phyloP scores from a whole-genome alignment of 495 filamentous ascomycete species.

The Podospora anserina region DNA sequence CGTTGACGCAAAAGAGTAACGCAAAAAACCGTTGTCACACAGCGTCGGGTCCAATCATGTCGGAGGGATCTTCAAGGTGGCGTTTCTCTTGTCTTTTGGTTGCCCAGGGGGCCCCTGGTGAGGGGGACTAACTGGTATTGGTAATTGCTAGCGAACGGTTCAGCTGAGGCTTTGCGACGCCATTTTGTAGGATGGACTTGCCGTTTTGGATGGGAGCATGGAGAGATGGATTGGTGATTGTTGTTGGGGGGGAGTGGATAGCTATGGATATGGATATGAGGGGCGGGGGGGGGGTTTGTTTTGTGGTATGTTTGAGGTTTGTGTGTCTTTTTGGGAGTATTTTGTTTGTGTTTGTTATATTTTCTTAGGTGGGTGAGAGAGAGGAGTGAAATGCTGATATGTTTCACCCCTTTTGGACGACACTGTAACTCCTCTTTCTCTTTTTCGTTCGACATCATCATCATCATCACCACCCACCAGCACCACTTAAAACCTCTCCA shows the following conservation, averaged over 20 bases:
- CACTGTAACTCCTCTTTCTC: conserved; percentile 15
- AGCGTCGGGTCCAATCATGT: conserved; percentile 34
- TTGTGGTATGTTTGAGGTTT: no score
- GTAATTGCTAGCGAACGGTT: conserved; percentile 34
- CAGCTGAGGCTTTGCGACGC: conserved; percentile 34
- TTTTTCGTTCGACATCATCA: no score
- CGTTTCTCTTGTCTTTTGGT: conserved; percentile 18
- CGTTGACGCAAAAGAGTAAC: conserved; percentile 33
- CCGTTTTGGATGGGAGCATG: not conserved
- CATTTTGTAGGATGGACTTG: not conserved
- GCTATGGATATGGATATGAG: no score
- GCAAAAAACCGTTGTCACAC: conserved; percentile 39
- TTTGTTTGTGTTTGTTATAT: not conserved
- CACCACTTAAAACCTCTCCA: not conserved
- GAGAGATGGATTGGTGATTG: not conserved
- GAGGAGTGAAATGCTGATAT: conserved; percentile 3
- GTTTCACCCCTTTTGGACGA: not conserved
- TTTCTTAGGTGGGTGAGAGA: not conserved
- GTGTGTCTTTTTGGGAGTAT: no score
- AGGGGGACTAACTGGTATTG: conserved; percentile 27
- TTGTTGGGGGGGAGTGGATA: no score
- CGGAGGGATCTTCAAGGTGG: conserved; percentile 29
- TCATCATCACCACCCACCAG: not conserved
- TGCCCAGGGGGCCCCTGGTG: not conserved
- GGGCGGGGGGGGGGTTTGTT: no score